Percentiles rank a stretch among this genome's conserved stretches.
These are phyloP conservation scores for Lentinula detonsa DNA, from an alignment of 768 basidiomycete species.

Conservation along the genomic window DNA sequence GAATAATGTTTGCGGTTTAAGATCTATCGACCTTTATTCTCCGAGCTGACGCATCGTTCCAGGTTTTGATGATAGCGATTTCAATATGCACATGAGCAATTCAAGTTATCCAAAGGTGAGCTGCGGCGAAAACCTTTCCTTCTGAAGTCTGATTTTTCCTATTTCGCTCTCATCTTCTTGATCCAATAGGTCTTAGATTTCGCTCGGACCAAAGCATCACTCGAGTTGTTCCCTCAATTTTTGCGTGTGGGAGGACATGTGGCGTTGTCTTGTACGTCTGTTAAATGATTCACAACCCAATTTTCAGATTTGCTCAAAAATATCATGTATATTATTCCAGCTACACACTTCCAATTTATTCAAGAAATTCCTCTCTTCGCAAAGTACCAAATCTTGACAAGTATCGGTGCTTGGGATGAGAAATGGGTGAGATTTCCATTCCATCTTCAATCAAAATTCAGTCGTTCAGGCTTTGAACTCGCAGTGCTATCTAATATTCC, in stretches of 20 bases:
- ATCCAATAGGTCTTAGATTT: constrained; percentile 1
- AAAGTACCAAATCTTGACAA: constrained; percentile 37
- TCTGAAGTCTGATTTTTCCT: not conserved
- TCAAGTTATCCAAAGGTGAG: constrained; percentile 77
- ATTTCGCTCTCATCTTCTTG: not conserved
- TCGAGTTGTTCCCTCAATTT: constrained; percentile 28
- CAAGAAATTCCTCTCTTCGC: constrained; percentile 42
- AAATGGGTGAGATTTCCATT: constrained; percentile 40
- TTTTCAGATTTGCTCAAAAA: no score
- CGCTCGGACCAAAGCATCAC: constrained; percentile 1
- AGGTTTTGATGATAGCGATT: constrained; percentile 72
- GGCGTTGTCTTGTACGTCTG: constrained; percentile 33
- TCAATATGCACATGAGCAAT: constrained; percentile 73
- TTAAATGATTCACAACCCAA: not conserved
- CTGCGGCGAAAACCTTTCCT: not conserved
- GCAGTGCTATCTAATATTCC: constrained; percentile 38
- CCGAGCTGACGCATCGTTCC: not conserved
- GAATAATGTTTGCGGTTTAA: not conserved
- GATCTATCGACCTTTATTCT: not conserved
- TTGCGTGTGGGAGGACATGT: constrained; percentile 30
- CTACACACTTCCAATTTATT: constrained; percentile 44
- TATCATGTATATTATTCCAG: constrained; percentile 16
- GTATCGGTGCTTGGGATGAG: constrained; percentile 42
- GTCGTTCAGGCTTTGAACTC: no score
- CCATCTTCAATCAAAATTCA: not conserved